Conservation (phyloP, 148 eudicot genomes). For the Drosera capensis region DNA sequence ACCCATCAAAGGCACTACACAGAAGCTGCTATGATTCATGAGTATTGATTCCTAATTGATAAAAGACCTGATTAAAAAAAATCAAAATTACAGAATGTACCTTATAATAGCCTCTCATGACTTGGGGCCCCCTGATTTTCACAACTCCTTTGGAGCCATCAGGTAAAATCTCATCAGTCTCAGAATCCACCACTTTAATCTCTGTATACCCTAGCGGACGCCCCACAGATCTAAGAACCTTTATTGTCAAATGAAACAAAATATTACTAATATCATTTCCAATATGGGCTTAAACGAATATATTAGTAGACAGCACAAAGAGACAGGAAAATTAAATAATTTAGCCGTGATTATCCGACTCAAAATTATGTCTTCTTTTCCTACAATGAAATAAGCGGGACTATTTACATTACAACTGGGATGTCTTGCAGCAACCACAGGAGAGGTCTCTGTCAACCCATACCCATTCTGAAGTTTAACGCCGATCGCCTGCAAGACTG, state of each 20-base stretch:
- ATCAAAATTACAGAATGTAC: slow-evolving; percentile 42
- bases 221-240: slow-evolving; percentile 89
- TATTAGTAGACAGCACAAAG: not conserved
- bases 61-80: too few species aligned
- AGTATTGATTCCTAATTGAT: too few species aligned
- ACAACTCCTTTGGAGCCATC: slow-evolving; percentile 72
- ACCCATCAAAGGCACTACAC: too few species aligned
- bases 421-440: slow-evolving; percentile 61
- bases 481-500: slow-evolving; percentile 54
- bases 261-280: too few species aligned
- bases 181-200: slow-evolving; percentile 55
- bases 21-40: too few species aligned
- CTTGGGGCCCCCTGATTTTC: slow-evolving; percentile 76
- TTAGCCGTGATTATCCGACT: not conserved
- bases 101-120: slow-evolving; percentile 95
- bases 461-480: slow-evolving; percentile 72
- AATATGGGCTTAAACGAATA: not conserved
- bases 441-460: slow-evolving; percentile 86
- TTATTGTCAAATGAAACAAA: too few species aligned
- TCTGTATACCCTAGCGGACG: slow-evolving; percentile 60
- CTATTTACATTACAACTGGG: slow-evolving; percentile 59
- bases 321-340: not conserved
- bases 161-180: slow-evolving; percentile 47
- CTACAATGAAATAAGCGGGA: slow-evolving; percentile 25
- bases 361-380: too few species aligned